Evolutionary conservation across 2,329 filamentous ascomycete genomes (phyloP).

Genomic region (Parafenestella ontariensis): DNA sequence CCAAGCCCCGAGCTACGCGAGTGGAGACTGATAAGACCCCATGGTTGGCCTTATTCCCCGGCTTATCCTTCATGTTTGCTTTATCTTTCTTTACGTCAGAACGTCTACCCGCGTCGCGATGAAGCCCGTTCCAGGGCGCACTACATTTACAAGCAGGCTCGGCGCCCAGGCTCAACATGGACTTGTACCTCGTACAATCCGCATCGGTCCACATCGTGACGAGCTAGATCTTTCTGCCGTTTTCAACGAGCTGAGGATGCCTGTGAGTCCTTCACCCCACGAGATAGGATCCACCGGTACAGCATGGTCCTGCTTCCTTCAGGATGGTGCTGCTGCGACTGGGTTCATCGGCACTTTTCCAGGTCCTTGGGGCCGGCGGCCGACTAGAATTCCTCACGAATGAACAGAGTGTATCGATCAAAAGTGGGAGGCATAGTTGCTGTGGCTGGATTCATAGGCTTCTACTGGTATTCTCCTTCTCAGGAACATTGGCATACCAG

Average conservation of each 20-base stretch:
- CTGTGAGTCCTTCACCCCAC: conserved; percentile 9
- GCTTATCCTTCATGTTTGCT: conserved; percentile 20
- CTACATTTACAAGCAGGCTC: conserved; percentile 18
- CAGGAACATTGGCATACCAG: conserved; percentile 5
- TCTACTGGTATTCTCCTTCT: conserved; percentile 1
- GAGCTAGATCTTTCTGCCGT: conserved; percentile 7
- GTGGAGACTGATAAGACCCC: conserved; percentile 17
- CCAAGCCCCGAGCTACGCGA: conserved; percentile 13
- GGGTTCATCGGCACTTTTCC: background rate
- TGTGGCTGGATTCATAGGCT: conserved; percentile 1
- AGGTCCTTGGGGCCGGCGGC: conserved; percentile 15
- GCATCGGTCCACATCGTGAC: conserved; percentile 2
- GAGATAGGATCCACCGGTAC: conserved; percentile 10
- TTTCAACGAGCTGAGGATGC: conserved; percentile 5
- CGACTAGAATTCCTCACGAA: conserved; percentile 18
- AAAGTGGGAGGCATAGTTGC: conserved; percentile 1
- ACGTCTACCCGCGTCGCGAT: conserved; percentile 4
- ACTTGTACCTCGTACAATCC: conserved; percentile 10
- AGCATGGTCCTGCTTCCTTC: conserved; percentile 6
- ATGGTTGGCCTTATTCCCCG: conserved; percentile 5
- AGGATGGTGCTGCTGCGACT: conserved; percentile 4
- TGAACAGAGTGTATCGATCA: conserved; percentile 8
- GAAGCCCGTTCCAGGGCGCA: conserved; percentile 16
- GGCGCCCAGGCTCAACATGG: conserved; percentile 29
- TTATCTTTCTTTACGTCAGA: conserved; percentile 36